A percentile compares a stretch with the other conserved stretches of the same genome.
phyloP scores from a whole-genome alignment of 495 filamentous ascomycete species.

The Recurvomyces mirabilis region DNA sequence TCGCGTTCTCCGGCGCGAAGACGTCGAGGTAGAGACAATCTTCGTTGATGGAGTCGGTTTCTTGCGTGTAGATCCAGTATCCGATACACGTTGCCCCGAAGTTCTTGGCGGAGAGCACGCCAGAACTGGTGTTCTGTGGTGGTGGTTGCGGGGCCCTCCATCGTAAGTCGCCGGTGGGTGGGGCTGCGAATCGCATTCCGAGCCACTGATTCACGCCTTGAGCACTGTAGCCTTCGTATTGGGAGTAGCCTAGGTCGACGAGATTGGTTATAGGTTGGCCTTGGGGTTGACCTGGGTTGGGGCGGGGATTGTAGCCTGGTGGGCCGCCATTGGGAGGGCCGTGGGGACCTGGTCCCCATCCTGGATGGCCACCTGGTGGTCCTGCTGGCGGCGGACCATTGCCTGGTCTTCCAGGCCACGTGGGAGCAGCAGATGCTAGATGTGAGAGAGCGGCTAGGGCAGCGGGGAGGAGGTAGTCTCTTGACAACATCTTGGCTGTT shows the following conservation, averaged over 20 bases:
- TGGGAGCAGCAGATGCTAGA: too few relatives aligned
- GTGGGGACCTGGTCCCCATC: not conserved
- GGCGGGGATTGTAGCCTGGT: not conserved
- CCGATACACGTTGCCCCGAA: slow-evolving; percentile 7
- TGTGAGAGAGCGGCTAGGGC: too few relatives aligned
- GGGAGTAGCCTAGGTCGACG: slow-evolving; percentile 16
- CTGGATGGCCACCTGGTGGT: too few relatives aligned
- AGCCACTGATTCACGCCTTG: slow-evolving; percentile 16
- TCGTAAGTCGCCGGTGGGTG: slow-evolving; percentile 13
- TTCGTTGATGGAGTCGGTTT: slow-evolving; percentile 4
- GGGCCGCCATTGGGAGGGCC: not conserved
- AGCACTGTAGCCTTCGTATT: slow-evolving; percentile 8
- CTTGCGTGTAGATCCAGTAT: not conserved
- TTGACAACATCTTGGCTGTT: too few relatives aligned
- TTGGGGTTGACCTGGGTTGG: not conserved
- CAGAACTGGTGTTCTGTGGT: not conserved
- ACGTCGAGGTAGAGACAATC: slow-evolving; percentile 41
- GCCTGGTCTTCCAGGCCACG: too few relatives aligned
- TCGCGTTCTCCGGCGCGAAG: slow-evolving; percentile 46
- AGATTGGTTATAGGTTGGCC: slow-evolving; percentile 11
- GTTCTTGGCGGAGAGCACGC: slow-evolving; percentile 1
- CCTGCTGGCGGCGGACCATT: too few relatives aligned
- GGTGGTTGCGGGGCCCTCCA: slow-evolving; percentile 13
- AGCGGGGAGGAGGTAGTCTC: too few relatives aligned
- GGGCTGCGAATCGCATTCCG: slow-evolving; percentile 13